These are phyloP conservation scores for Torulaspora pretoriensis DNA, from an alignment of 1,139 yeast species.

Conservation along the genomic window DNA sequence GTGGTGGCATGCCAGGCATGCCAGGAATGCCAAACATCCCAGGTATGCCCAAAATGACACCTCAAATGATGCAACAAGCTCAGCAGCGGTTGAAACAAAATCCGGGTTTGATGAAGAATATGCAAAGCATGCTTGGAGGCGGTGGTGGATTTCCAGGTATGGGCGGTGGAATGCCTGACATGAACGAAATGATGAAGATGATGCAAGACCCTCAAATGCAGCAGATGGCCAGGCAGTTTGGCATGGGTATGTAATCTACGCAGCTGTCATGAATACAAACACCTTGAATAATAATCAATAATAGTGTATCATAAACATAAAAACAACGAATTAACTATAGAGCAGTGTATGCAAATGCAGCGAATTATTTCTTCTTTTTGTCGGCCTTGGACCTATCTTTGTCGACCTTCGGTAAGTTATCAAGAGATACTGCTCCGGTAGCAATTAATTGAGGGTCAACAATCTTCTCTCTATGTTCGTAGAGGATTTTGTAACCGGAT, in stretches of 20 bases:
- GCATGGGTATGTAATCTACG: slow-evolving; percentile 28
- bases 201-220: slow-evolving; percentile 72
- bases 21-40: slow-evolving; percentile 34
- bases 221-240: slow-evolving; percentile 75
- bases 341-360: not conserved
- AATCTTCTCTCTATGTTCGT: slow-evolving; percentile 65
- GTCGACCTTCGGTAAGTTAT: slow-evolving; percentile 51
- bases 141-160: slow-evolving; percentile 41
- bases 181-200: slow-evolving; percentile 55
- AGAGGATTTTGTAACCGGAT: slow-evolving; percentile 81
- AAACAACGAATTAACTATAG: not conserved
- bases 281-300: not conserved
- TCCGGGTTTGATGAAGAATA: slow-evolving; percentile 62
- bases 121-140: slow-evolving; percentile 51
- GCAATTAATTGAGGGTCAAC: slow-evolving; percentile 80
- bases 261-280: not conserved
- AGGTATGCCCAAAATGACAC: slow-evolving; percentile 39
- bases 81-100: slow-evolving; percentile 58
- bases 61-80: slow-evolving; percentile 40
- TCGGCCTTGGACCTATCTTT: slow-evolving; percentile 26
- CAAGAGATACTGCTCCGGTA: slow-evolving; percentile 62
- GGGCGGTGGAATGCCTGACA: slow-evolving; percentile 42
- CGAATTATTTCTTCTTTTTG: slow-evolving; percentile 11
- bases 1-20: slow-evolving; percentile 42
- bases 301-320: slow-evolving; percentile 6